phyloP scores from a whole-genome alignment of 176 grass and related monocot genomes.

The Poa pratensis region DNA sequence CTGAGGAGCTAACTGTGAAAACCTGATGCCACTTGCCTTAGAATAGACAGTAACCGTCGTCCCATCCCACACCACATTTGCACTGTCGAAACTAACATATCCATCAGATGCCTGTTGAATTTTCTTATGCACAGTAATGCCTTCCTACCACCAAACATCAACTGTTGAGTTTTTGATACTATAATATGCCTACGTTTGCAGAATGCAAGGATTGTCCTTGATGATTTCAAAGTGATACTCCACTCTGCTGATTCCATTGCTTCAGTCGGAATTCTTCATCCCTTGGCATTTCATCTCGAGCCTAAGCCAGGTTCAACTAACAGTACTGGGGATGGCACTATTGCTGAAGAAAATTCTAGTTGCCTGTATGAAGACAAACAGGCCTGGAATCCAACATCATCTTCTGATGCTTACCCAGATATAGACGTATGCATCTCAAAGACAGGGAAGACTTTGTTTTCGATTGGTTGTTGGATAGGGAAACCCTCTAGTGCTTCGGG shows the following conservation, averaged over 20 bases:
- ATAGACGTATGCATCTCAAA: constrained; percentile 61
- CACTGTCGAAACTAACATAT: not conserved
- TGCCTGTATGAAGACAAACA: constrained; percentile 56
- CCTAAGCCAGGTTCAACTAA: constrained; percentile 57
- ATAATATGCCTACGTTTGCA: constrained; percentile 51
- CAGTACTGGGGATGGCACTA: constrained; percentile 22
- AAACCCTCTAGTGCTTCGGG: constrained; percentile 53
- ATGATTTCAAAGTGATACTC: constrained; percentile 82
- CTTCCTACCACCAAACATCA: not conserved
- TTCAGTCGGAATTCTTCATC: constrained; percentile 91
- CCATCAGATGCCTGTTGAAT: not conserved
- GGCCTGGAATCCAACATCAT: constrained; percentile 31
- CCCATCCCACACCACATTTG: not conserved
- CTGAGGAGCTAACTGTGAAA: constrained; percentile 28
- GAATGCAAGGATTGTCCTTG: constrained; percentile 90
- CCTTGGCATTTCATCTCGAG: constrained; percentile 78
- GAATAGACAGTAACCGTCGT: constrained; percentile 6
- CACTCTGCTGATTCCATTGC: constrained; percentile 84
- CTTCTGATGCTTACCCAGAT: constrained; percentile 41
- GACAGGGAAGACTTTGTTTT: constrained; percentile 60
- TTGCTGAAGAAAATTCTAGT: constrained; percentile 36
- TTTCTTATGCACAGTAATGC: not conserved
- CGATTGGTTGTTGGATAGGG: constrained; percentile 81
- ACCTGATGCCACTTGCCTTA: constrained; percentile 19
- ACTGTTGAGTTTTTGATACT: constrained; percentile 21